Evolutionary conservation across 192 early-diverging fungal genomes (phyloP), one percentile per base, ranked within the genome.

Genomic region (Backusella parvicylindrica): DNA sequence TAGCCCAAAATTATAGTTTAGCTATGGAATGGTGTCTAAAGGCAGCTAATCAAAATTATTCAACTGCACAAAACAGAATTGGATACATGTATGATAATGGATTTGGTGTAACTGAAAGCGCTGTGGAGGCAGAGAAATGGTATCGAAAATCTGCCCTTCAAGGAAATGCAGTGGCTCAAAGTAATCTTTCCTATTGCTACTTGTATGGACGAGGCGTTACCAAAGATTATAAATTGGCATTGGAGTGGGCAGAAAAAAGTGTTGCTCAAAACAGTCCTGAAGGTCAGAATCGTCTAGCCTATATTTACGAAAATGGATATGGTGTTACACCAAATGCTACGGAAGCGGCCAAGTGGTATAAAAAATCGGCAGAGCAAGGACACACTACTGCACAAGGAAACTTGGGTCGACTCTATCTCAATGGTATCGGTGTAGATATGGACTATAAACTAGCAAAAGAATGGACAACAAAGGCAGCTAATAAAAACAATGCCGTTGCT

Each of bases 41-140:
- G 49, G 87, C 93, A 16, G 92, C 93, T 0, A 77, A 90, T 49
- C 82, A 89, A 65, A 88, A 90, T 74, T 90, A 94, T 78, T 87
- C 93, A 8, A 89, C 89, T 88, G 93, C 95, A 12, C 92, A 95
- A 76, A 93, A 90, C 80, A 94, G 93, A 73, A 83, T 94, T 30
- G 95, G 91, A 3, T 92, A 85, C 73, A 93, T 92, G 74, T 88
- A 91, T 65, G 88, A 89, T 47, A 92, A 88, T 71, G 95, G 93
- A 9, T 83, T 93, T 66, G 94, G 94, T 32, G 66, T 37, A 28
- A 28, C 53, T 28, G 3, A 60, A 60, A 60, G 26, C 9, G 23
- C 26, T 28, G 53, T 60, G 15, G 75, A 86, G 56, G 91, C 91
- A 74, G 66, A 37, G 5, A 37, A 68, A 7, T 68, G 66, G 66